Evolutionary conservation across 371 early-diverging fungal species (phyloP), one percentile per base, ranked within the genome.

Genomic region (Syncephalastrum sp.): DNA sequence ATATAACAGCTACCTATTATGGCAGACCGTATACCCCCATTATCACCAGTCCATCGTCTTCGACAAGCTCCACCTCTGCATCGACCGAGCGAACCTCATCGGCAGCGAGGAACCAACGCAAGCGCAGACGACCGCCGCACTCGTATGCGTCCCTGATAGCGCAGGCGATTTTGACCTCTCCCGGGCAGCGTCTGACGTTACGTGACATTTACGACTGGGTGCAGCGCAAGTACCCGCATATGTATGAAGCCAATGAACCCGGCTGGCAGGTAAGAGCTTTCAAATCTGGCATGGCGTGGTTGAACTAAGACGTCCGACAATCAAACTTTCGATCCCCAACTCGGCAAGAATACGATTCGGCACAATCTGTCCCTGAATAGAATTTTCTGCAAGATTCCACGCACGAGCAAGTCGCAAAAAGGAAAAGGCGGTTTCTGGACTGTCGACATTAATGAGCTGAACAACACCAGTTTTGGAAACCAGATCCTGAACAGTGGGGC

Each of bases 131-230:
- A 13, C 88, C 86, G 5, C 85, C 88, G 8, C 82, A 79, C 45
- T 83, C 87, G 3, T 87, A 87, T 66, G 74, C 88, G 3, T 70
- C 81, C 15, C 70, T 87, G 15, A 87, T 87, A 41, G 83, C 82
- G 0, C 81, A 84, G 50, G 88, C 88, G 5, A 82, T 87, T 17
- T 41, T 76, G 5, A 62, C 74, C 7, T 75, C 79, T 1, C 47
- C 55, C 6, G 60, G 72, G 5, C 72, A 81, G 15, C 69, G 69
- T 43, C 67, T 87, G 56, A 85, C 87, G 7, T 60, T 87, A 44
- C 82, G 77, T 49, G 79, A 79, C 24, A 88, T 87, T 15, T 87
- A 87, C 63, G 67, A 69, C n/a, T 88, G 80, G 72, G 83, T 87
- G 21, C 73, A 72, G 57, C 55, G 54, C 0, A 69, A 74, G 57